Evolutionary conservation across 768 basidiomycete species (phyloP), one percentile per base, ranked within the genome.

Genomic region (Mycena filopes): DNA sequence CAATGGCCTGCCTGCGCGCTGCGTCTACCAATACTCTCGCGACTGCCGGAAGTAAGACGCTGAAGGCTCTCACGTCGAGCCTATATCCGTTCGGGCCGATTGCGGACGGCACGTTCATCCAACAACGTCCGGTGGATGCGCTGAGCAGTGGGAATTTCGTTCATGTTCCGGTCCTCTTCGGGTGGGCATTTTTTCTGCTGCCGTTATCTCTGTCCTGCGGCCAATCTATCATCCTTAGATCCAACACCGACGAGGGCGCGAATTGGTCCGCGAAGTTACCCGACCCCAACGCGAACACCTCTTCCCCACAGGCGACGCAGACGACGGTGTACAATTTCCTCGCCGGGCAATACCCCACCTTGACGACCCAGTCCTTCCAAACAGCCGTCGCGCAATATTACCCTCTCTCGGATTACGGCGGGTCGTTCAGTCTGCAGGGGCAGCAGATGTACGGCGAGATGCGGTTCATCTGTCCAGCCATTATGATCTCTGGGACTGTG

Each of bases 391-490:
- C 51, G 0, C 5, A 63, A 18, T 68, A 72, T 11, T 83, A 83
- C 60, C 80, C 81, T 1, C 64, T 81, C 26, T 55, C 67, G 12
- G 73, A 75, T 29, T 83, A 73, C 63, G 63, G 70, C 42, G 73
- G 68, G 9, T 79, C 77, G 10, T 73, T 80, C 40, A 78, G 79
- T 56, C 72, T 79, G 4, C 81, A 82, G 63, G 80, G 77, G 3
- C 80, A 81, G 57, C 79, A 81, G 68, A 82, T 83, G 82, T 83
- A 82, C 62, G 82, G 82, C 28, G 82, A 83, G 63, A 75, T 75
- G 57, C 71, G 82, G 25, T 83, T 80, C 55, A 81, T 83, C 15
- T 83, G 82, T 63, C 77, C 76, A 8, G 80, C 81, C 15, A 67
- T 70, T 12, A 63, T 82, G 67, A 76, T 82, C 51, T 70, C 78